Conservation (phyloP, 2,329 filamentous ascomycete species). For the Mycogone perniciosa region DNA sequence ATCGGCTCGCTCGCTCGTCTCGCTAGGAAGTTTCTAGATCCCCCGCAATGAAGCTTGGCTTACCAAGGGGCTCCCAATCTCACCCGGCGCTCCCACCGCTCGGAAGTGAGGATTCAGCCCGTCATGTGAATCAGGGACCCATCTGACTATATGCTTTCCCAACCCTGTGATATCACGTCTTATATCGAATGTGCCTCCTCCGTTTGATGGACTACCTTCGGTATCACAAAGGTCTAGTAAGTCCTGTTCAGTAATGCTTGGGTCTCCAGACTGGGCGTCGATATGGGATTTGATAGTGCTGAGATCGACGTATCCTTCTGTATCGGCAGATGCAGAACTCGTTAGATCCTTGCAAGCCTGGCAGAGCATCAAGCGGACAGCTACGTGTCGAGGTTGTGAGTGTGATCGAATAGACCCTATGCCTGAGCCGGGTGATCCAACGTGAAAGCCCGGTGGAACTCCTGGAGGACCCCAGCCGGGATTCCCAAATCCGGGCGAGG, state of each 20-base stretch:
- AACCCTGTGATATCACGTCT: conserved; percentile 41
- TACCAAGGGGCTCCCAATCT: conserved; percentile 62
- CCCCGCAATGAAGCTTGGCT: conserved; percentile 34
- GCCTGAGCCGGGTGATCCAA: conserved; percentile 26
- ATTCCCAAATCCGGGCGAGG: conserved; percentile 42
- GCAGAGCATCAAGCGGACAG: conserved; percentile 68
- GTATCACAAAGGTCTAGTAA: conserved; percentile 84
- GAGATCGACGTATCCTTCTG: conserved; percentile 64
- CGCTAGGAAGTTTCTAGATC: conserved; percentile 24
- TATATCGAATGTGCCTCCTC: conserved; percentile 80
- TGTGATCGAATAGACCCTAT: conserved; percentile 25
- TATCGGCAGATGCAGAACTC: conserved; percentile 31
- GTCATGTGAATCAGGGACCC: conserved; percentile 47
- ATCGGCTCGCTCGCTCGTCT: conserved; percentile 8
- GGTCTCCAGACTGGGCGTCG: conserved; percentile 45
- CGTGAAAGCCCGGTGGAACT: conserved; percentile 28
- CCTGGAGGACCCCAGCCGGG: conserved; percentile 32
- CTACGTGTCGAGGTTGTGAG: conserved; percentile 57
- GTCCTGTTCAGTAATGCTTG: conserved; percentile 48
- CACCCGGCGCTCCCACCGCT: conserved; percentile 53
- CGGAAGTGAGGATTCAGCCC: conserved; percentile 35
- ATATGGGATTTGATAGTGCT: conserved; percentile 60
- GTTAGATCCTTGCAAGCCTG: conserved; percentile 64
- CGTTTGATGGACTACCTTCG: conserved; percentile 78
- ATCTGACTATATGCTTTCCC: conserved; percentile 43